These are phyloP conservation scores for Crithidia expoeki DNA, from an alignment of 208 protist genomes.

Conservation along the genomic window DNA sequence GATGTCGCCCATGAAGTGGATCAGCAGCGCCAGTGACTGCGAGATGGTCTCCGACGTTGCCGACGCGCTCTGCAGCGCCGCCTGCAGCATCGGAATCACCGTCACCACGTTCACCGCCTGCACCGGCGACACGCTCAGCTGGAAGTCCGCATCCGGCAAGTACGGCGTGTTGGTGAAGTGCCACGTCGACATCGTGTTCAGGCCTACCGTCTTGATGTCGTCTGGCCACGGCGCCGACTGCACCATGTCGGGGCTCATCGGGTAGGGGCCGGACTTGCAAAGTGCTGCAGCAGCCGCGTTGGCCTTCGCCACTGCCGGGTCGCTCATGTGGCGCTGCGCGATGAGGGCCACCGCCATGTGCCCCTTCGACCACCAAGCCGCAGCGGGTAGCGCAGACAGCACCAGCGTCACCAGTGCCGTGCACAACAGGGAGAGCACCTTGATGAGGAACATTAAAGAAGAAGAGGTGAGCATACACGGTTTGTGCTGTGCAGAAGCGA, in stretches of 20 bases:
- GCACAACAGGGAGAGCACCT: conserved; percentile 4
- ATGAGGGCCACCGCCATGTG: conserved; percentile 68
- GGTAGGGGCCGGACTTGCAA: conserved; percentile 39
- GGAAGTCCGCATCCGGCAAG: conserved; percentile 26
- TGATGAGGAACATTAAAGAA: neutral
- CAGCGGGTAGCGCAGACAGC: neutral
- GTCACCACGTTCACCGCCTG: conserved; percentile 42
- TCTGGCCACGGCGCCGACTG: conserved; percentile 55
- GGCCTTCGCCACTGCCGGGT: conserved; percentile 14
- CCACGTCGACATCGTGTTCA: conserved; percentile 41
- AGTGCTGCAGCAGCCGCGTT: conserved; percentile 11
- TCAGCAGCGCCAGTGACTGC: conserved; percentile 38
- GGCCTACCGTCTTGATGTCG: conserved; percentile 41
- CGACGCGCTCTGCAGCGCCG: conserved; percentile 12
- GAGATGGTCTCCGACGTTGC: conserved; percentile 10
- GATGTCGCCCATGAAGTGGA: conserved; percentile 65
- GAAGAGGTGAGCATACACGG: too few relatives aligned
- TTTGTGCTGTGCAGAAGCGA: too few relatives aligned
- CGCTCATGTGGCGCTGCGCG: conserved; percentile 38
- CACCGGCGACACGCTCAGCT: conserved; percentile 23
- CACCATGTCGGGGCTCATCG: conserved; percentile 45
- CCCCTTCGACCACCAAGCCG: conserved; percentile 53
- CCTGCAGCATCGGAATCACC: conserved; percentile 34
- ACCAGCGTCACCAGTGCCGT: neutral
- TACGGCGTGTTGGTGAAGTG: conserved; percentile 59